phyloP scores from a whole-genome alignment of 75 land plant species.

The Isoetes taiwanensis region DNA sequence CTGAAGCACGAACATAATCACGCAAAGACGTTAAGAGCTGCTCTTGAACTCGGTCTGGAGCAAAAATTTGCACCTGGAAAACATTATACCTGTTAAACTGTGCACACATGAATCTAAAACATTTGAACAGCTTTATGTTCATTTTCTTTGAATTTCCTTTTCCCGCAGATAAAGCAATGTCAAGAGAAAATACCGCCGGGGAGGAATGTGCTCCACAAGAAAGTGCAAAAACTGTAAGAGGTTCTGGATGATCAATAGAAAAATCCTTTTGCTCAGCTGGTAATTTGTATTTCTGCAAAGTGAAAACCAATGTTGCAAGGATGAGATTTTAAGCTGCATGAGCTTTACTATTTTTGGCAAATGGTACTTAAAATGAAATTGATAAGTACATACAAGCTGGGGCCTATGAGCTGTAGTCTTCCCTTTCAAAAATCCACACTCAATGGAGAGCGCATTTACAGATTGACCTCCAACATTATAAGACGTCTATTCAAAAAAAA shows the following conservation, averaged over 20 bases:
- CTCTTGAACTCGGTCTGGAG: conserved; percentile 32
- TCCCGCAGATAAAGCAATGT: no score
- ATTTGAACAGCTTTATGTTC: background rate
- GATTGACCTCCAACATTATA: conserved; percentile 86
- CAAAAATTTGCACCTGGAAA: conserved; percentile 62
- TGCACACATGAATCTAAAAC: background rate
- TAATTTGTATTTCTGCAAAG: conserved; percentile 57
- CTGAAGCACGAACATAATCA: conserved; percentile 74
- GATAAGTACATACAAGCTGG: conserved; percentile 56
- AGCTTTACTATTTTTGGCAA: no score
- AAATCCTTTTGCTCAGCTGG: conserved; percentile 60
- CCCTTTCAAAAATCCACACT: conserved; percentile 53
- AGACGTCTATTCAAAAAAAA: conserved; percentile 69
- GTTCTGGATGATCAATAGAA: conserved; percentile 39
- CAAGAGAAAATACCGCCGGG: conserved; percentile 88
- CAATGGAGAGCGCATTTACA: conserved; percentile 69
- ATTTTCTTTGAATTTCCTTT: no score
- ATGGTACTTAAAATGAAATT: no score
- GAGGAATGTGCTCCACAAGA: conserved; percentile 77
- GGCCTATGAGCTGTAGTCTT: conserved; percentile 63
- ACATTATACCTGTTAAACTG: background rate
- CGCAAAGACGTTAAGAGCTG: conserved; percentile 48
- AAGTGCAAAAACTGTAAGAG: conserved; percentile 61
- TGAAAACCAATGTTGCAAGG: no score
- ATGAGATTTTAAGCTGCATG: no score